Base-by-base conservation (phyloP, 192 early-diverging fungal genomes). In the Backusella morwellensis region DNA sequence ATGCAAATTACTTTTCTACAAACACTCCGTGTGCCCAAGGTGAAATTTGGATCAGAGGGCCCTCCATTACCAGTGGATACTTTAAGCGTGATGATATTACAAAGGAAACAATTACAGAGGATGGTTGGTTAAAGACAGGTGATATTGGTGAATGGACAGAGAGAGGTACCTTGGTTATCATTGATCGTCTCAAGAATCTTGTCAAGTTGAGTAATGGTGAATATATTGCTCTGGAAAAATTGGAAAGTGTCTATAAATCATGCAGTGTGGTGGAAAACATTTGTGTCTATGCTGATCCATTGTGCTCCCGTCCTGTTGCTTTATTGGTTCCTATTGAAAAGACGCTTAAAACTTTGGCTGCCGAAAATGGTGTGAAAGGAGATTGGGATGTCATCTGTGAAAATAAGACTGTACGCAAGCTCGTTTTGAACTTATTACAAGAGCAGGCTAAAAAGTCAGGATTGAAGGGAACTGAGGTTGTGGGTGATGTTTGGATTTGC, bases 111-210 rank as follows among this genome's bases (percentile, higher is more conserved):
- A 81, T 92, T 35, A 91, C 89, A 0, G 71, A 78, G 2, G 91
- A 93, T 74, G 91, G 91, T 1, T 93, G 92, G 92, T 78, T 93
- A 50, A 90, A 84, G 81, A 93, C 91, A 1, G 92, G 92, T 21
- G 92, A 92, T 75, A 93, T 95, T 85, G 94, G 87, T 56, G 88
- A 90, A 75, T 90, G 86, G 86, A 86, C 89, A 44, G 83, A 88
- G 7, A 90, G 92, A 74, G 94, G 94, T 6, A 88, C 90, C 19
- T 74, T 96, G 29, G 75, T 80, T 47, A 93, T 96, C 74, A 94
- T 95, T 81, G 95, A 95, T 80, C 82, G 94, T 29, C 85, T 90
- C 79, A 95, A 95, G 86, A 95, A 94, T 75, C 69, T 95, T 15
- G 86, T 95, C 83, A 95, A 94, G 81, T 76, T 93, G 67, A 82